These are phyloP conservation scores for Babesia bigemina DNA, from an alignment of 169 alveolate genomes.

Conservation along the genomic window DNA sequence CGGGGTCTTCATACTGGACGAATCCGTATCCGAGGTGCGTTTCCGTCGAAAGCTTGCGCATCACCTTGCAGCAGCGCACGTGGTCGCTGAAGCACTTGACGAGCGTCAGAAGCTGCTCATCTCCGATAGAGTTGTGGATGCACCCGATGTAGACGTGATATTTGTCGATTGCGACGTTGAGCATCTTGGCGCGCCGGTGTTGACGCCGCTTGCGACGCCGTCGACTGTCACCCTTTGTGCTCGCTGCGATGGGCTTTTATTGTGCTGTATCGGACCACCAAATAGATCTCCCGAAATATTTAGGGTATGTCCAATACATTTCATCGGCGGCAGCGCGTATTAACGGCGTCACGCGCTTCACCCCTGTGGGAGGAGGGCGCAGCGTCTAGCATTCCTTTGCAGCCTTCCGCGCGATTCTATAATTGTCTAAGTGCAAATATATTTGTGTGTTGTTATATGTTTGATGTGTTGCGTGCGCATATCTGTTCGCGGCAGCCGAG, in stretches of 20 bases:
- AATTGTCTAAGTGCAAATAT: no score
- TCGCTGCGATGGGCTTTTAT: not conserved
- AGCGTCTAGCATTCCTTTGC: no score
- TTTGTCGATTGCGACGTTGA: slow-evolving; percentile 46
- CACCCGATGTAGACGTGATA: slow-evolving; percentile 68
- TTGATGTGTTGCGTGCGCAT: no score
- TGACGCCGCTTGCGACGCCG: not conserved
- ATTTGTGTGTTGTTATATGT: no score
- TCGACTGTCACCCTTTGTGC: not conserved
- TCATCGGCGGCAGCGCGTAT: no score
- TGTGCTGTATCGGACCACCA: no score
- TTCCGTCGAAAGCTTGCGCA: slow-evolving; percentile 47
- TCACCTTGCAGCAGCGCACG: slow-evolving; percentile 58
- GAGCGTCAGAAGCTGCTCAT: slow-evolving; percentile 62
- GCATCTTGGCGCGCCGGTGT: slow-evolving; percentile 22
- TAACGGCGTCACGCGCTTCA: no score
- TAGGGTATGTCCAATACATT: no score
- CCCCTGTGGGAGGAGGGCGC: no score
- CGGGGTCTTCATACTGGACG: slow-evolving; percentile 51
- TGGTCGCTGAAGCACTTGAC: slow-evolving; percentile 68
- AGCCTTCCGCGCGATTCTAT: no score
- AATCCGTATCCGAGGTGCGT: slow-evolving; percentile 70
- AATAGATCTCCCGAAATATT: no score
- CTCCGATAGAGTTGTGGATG: slow-evolving; percentile 66
- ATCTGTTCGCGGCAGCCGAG: no score